These are phyloP conservation scores for Plasmodium sp. DNA, from an alignment of 169 alveolate species.

Conservation along the genomic window DNA sequence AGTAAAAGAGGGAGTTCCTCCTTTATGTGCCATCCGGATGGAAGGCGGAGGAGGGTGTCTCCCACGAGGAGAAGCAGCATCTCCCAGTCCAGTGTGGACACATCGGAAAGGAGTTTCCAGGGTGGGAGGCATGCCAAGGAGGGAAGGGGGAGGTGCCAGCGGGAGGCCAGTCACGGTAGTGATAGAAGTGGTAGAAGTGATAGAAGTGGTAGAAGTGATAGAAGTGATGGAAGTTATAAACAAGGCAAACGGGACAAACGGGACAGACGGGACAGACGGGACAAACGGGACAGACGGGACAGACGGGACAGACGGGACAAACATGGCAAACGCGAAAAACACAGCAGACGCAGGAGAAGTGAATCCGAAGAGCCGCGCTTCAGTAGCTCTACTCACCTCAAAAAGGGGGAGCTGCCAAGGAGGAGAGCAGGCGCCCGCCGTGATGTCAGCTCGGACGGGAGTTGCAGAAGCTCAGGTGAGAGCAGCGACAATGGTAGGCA, in stretches of 20 bases:
- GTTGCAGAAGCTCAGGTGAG: too few relatives aligned
- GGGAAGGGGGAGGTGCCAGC: background rate
- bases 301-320: background rate
- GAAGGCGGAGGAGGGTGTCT: background rate
- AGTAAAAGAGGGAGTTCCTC: background rate
- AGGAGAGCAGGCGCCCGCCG: too few relatives aligned
- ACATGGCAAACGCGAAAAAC: background rate
- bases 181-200: background rate
- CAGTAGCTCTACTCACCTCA: too few relatives aligned
- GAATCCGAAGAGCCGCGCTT: too few relatives aligned
- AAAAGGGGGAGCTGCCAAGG: too few relatives aligned
- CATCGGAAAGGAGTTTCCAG: background rate
- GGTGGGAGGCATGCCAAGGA: background rate
- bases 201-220: background rate
- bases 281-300: too few relatives aligned
- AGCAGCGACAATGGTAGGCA: too few relatives aligned
- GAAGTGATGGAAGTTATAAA: background rate
- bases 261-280: background rate
- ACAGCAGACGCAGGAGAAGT: background rate
- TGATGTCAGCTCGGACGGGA: too few relatives aligned
- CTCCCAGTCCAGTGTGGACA: background rate
- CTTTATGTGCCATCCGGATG: background rate
- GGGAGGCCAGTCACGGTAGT: background rate
- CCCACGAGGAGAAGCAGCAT: background rate
- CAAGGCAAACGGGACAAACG: background rate